phyloP scores from a whole-genome alignment of 2,329 filamentous ascomycete genomes.

The Fusarium gaditjirri region DNA sequence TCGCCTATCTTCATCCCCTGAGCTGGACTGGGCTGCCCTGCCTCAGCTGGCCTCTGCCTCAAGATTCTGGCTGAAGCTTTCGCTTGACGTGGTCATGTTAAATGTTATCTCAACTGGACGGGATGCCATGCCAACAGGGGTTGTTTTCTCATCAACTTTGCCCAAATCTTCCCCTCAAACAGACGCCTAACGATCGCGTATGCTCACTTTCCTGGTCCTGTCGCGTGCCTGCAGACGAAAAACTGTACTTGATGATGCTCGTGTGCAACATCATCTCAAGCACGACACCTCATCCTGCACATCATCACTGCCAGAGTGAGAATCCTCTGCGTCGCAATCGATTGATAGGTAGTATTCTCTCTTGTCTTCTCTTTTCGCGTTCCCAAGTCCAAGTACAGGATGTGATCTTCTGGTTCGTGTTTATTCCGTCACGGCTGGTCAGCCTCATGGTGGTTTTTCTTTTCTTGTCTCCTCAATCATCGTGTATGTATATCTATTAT shows the following conservation, averaged over 20 bases:
- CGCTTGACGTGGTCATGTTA: constrained; percentile 21
- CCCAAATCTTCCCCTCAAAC: constrained; percentile 7
- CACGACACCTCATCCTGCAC: constrained; percentile 40
- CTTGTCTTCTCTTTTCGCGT: constrained; percentile 36
- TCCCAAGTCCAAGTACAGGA: background rate
- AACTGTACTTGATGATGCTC: constrained; percentile 22
- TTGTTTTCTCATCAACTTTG: constrained; percentile 21
- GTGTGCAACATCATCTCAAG: constrained; percentile 37
- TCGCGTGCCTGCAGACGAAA: constrained; percentile 29
- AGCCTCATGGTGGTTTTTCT: constrained; percentile 41
- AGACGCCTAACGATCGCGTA: constrained; percentile 8
- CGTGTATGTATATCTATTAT: background rate
- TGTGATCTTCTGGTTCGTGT: constrained; percentile 11
- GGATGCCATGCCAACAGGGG: constrained; percentile 5
- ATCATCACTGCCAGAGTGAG: constrained; percentile 30
- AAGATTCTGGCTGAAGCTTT: background rate
- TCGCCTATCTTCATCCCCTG: background rate
- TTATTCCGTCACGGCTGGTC: constrained; percentile 21
- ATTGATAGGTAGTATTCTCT: constrained; percentile 5
- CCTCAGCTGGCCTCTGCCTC: constrained; percentile 21
- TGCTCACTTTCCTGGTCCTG: constrained; percentile 6
- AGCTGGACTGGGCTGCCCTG: constrained; percentile 7
- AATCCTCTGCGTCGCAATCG: constrained; percentile 11
- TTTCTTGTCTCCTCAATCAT: constrained; percentile 33
- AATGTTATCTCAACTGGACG: constrained; percentile 23